Base-by-base conservation (phyloP, 23 red algal genomes). In the Gracilariopsis chorda region DNA sequence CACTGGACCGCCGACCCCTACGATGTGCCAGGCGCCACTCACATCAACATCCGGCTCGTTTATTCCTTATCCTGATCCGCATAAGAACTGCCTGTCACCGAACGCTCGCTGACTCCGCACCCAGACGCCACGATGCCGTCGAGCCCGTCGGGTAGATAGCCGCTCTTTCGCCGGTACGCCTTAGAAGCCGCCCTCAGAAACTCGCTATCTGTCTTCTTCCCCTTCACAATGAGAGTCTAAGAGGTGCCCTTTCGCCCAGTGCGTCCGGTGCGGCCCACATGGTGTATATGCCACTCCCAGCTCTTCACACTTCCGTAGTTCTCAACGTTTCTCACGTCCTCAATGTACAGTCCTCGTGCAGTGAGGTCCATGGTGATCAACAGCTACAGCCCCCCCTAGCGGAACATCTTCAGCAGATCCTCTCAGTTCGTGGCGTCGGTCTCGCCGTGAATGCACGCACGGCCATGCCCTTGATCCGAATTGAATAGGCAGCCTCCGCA, bases 381-480 rank as follows among this genome's bases (percentile, higher is more conserved):
- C 28, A 95, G 47, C 29, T 30, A 52, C 30, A 95, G 48, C 33
- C 91, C 93, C 16, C 80, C 78, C 6, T 21, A 60, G 16, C 87
- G 85, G 55, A 95, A 95, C 28, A 95, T 67, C 23, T 77, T 34
- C 34, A 95, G 29, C 48, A 95, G 51, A 27, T 47, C 85, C n/a
- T 72, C 85, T 7, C 93, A 37, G 61, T 95, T 86, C 3, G 86
- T 74, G 32, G 36, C 30, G 63, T 90, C 77, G 24, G 93, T 95
- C 40, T 95, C 93, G 39, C 93, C 93, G 48, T 95, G 93, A 33
- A 95, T 65, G 27, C 78, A 88, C 33, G 78, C 78, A 80, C 87
- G 21, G 93, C 28, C 51, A 34, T 83, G 37, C 84, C 88, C 3
- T 44, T 63, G 9, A 21, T 70, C 28, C 93, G 44, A 28, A 95